Evolutionary conservation across 441 rosid genomes (phyloP).

Genomic region (Erodium texanum): DNA sequence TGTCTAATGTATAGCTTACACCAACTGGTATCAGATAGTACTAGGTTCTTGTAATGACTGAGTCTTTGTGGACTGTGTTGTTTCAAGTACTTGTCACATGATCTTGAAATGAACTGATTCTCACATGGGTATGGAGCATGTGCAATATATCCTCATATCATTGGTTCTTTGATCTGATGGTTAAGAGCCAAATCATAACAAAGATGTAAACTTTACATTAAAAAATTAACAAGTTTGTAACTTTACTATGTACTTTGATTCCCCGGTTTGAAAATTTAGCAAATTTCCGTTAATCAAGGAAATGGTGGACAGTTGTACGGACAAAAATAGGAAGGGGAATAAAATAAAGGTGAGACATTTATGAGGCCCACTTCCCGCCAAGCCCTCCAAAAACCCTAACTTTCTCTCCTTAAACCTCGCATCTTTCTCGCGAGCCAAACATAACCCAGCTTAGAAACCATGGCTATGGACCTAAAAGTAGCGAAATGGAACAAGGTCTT

Average conservation of each 20-base stretch:
- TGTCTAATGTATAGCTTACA: conserved; percentile 2
- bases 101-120: neutral
- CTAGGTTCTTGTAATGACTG: neutral
- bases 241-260: too few relatives aligned
- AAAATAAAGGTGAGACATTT: neutral
- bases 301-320: too few relatives aligned
- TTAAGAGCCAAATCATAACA: too few relatives aligned
- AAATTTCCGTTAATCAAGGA: neutral
- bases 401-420: conserved; percentile 1
- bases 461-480: conserved; percentile 34
- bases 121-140: neutral
- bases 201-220: too few relatives aligned
- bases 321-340: neutral
- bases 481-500: conserved; percentile 58
- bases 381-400: conserved; percentile 23
- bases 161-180: too few relatives aligned
- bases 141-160: too few relatives aligned
- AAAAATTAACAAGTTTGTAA: too few relatives aligned
- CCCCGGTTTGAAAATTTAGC: too few relatives aligned
- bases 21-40: conserved; percentile 3
- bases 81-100: neutral
- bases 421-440: neutral
- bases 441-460: neutral
- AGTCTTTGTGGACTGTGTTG: neutral
- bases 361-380: conserved; percentile 43